phyloP scores from a whole-genome alignment of 352 stramenopile genomes.

The Phytophthora multivora region DNA sequence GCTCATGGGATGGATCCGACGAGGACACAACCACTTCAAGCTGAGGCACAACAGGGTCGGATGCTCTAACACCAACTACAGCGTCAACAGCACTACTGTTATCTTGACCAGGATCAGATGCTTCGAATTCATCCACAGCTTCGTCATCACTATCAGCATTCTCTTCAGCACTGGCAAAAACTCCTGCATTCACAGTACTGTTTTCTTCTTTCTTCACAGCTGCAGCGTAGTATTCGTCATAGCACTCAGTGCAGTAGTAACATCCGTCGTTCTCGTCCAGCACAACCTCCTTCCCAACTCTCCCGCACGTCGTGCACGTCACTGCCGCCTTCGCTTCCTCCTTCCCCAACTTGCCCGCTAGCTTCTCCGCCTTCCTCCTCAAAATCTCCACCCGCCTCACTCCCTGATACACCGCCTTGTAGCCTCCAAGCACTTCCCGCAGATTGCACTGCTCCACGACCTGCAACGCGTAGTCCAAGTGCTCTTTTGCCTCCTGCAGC shows the following conservation, averaged over 20 bases:
- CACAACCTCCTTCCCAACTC: conserved; percentile 32
- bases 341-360: conserved; percentile 17
- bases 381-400: conserved; percentile 30
- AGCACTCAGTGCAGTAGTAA: conserved; percentile 71
- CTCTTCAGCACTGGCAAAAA: background rate
- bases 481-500: conserved; percentile 37
- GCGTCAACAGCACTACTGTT: background rate
- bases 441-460: conserved; percentile 50
- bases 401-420: conserved; percentile 33
- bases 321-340: background rate
- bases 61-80: background rate
- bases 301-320: conserved; percentile 62
- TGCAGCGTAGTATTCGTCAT: conserved; percentile 69
- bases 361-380: conserved; percentile 11
- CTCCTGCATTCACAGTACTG: background rate
- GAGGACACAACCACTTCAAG: background rate
- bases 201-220: background rate
- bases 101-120: background rate
- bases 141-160: background rate
- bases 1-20: background rate
- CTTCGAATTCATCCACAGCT: background rate
- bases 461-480: conserved; percentile 57
- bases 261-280: conserved; percentile 69
- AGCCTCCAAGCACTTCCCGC: conserved; percentile 21
- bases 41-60: background rate